A percentile compares a stretch with the other conserved stretches of the same genome.
phyloP scores from a whole-genome alignment of 495 filamentous ascomycete species.

The Penicillium chermesinum region DNA sequence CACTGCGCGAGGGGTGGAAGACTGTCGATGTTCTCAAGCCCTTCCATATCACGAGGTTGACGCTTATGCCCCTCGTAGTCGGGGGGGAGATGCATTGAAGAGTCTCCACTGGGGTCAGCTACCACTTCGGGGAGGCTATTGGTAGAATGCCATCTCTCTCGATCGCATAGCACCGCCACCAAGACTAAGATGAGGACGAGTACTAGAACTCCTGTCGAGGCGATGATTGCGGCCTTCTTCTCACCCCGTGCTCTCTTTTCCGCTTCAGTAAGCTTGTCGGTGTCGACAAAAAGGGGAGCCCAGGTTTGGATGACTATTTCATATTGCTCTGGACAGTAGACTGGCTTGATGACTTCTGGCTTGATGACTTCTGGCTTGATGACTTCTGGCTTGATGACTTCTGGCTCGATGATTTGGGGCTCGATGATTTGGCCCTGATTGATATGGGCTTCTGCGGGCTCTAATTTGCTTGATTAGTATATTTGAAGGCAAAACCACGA shows the following conservation, averaged over 20 bases:
- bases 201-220: background rate
- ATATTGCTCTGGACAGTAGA: background rate
- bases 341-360: background rate
- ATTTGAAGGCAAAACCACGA: no score
- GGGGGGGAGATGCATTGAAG: no score
- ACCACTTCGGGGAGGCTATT: no score
- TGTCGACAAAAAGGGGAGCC: background rate
- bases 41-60: background rate
- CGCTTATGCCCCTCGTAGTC: background rate
- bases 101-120: no score
- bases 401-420: background rate
- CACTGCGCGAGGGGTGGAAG: background rate
- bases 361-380: background rate
- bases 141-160: no score
- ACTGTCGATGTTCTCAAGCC: background rate
- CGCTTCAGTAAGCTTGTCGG: background rate
- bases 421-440: no score
- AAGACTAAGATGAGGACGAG: background rate
- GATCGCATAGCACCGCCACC: background rate
- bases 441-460: no score
- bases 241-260: background rate
- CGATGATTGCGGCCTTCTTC: background rate
- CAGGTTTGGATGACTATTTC: background rate
- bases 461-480: no score
- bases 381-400: background rate